Evolutionary conservation across 129 eudicot species (phyloP), one percentile per base, ranked within the genome.

Genomic region (Cynara cardunculus): DNA sequence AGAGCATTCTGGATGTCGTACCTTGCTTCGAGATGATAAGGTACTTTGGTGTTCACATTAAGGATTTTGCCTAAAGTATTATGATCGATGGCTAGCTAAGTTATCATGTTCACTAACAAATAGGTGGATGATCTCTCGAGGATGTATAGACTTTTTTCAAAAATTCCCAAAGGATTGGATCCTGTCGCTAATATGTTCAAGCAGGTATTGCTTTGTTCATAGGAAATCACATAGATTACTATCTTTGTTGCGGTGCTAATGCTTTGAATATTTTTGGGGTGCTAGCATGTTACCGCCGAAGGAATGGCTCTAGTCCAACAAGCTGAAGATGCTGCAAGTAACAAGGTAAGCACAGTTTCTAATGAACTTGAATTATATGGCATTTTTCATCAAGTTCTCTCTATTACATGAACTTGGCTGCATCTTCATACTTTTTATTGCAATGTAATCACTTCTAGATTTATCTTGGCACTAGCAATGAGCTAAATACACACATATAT

Each of bases 1-100:
- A 84, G 98, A 93, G 87, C 86, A 89, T 76, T 91, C 98, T 75
- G 98, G 98, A 73, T 91, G 97, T 35, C 91, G 89, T 16, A 87
- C 84, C 3, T 88, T 93, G 77, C 97, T 94, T 78, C 88, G 86
- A 46, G 91, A 91, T 87, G 91, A 91, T 70, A 94, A 91, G 95
- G 98, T 93, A 90, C 65, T 69, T 39, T 2, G 49, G 61, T 8
- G 19, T 62, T 39, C 22, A 35, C 9, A 25, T 73, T 72, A 74
- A 74, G 53, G 18, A n/a, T 74, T 70, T 82, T 19, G 16, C 64
- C 3, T 25, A 3, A 75, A 25, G 61, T 25, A 19, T 30, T 27
- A 7, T 22, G 31, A 39, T 65, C 12, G 8, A 37, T 0, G 25
- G 53, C 71, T 71, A 34, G 53, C 71, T 71, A 34, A 83, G 11